These are phyloP conservation scores for Tolypocladium guangdongense DNA, from an alignment of 2,329 filamentous ascomycete species.

Conservation along the genomic window DNA sequence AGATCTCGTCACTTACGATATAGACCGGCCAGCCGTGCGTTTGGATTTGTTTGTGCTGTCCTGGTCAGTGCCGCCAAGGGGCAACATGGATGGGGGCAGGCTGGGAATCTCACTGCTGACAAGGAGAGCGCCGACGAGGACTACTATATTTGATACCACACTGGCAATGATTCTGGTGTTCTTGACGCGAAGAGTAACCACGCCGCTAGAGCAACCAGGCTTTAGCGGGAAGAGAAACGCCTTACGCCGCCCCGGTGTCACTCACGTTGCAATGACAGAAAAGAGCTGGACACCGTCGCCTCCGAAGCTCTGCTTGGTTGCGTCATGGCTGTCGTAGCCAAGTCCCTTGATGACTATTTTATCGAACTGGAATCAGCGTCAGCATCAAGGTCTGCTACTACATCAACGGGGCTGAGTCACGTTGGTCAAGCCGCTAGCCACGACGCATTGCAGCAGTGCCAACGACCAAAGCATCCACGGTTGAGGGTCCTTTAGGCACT, in stretches of 20 bases:
- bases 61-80: too few species aligned
- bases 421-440: neutral
- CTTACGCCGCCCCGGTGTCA: too few species aligned
- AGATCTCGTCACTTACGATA: neutral
- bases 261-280: neutral
- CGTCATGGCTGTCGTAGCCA: neutral
- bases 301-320: neutral
- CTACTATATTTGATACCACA: neutral
- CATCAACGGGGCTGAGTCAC: neutral
- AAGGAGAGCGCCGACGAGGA: neutral
- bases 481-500: neutral
- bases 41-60: neutral
- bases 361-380: neutral
- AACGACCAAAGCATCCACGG: neutral
- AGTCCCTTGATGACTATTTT: neutral
- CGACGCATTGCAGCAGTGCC: neutral
- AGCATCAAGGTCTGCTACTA: neutral
- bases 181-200: neutral
- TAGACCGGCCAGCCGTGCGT: neutral
- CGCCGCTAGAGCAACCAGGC: neutral
- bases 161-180: neutral
- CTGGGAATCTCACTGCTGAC: neutral
- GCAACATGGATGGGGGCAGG: neutral
- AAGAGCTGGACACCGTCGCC: neutral
- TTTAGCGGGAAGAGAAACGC: too few species aligned